Conservation (phyloP, 345 rosid genomes). For the Corchorus capsularis region DNA sequence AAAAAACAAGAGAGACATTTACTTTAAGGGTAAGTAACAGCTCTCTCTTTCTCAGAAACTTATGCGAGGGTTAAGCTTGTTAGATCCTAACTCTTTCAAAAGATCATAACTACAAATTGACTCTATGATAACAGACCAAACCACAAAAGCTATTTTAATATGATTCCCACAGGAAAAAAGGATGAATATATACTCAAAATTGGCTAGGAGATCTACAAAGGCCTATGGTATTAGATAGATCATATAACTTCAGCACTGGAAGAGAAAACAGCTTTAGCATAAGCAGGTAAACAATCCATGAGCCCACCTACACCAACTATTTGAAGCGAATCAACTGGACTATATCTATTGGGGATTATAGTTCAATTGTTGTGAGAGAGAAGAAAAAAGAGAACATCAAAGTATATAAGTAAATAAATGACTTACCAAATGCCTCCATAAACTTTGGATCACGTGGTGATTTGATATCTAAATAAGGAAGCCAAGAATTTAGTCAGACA, state of each 20-base stretch:
- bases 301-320: neutral
- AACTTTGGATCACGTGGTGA: constrained; percentile 83
- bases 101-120: neutral
- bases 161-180: too few species aligned
- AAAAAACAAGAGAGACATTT: neutral
- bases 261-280: neutral
- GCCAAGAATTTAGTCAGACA: constrained; percentile 17
- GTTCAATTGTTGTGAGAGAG: neutral
- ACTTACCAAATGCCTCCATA: constrained; percentile 90
- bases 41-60: neutral
- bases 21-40: neutral
- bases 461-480: constrained; percentile 63
- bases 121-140: too few species aligned
- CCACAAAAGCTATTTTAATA: too few species aligned
- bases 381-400: neutral
- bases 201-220: too few species aligned
- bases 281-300: neutral
- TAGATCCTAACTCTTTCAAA: neutral
- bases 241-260: neutral
- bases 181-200: too few species aligned
- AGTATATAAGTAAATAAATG: constrained; percentile 7
- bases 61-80: neutral
- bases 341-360: neutral
- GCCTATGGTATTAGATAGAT: too few species aligned
- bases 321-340: neutral